Evolutionary conservation across 2,329 filamentous ascomycete species (phyloP).

Genomic region (Venturia asperata): DNA sequence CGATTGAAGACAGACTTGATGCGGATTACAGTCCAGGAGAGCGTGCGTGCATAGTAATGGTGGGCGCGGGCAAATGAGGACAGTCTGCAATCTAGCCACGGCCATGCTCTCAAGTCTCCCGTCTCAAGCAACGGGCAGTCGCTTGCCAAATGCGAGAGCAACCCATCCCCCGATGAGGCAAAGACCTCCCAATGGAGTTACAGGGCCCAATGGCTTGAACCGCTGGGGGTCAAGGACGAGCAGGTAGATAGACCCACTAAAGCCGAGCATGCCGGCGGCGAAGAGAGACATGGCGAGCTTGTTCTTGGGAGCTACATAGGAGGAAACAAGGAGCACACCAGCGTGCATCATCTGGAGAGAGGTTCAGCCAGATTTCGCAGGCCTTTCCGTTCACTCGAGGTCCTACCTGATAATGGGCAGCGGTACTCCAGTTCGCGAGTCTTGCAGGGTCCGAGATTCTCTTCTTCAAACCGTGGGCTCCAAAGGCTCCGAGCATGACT

Average conservation of each 20-base stretch:
- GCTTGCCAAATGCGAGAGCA: conserved; percentile 37
- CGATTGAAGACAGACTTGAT: background rate
- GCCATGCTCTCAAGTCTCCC: background rate
- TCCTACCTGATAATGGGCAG: conserved; percentile 59
- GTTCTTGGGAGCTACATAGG: conserved; percentile 47
- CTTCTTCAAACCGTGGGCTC: conserved; percentile 59
- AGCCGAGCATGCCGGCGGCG: conserved; percentile 56
- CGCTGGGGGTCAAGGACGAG: conserved; percentile 55
- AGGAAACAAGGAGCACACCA: conserved; percentile 51
- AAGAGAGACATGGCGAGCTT: conserved; percentile 43
- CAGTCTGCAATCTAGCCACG: background rate
- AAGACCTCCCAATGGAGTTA: conserved; percentile 58
- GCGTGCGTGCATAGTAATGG: background rate
- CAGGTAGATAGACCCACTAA: conserved; percentile 59
- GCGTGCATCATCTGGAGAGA: conserved; percentile 53
- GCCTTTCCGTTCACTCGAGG: too few species aligned
- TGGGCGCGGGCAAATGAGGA: background rate
- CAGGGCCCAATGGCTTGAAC: conserved; percentile 54
- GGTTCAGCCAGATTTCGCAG: background rate
- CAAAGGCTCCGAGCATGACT: conserved; percentile 59
- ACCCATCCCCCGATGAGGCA: conserved; percentile 61
- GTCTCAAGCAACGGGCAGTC: conserved; percentile 20
- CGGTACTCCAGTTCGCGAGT: conserved; percentile 56
- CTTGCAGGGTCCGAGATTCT: conserved; percentile 52
- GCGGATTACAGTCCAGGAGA: background rate